Percentiles rank a stretch among this genome's conserved stretches.
Evolutionary conservation across 495 filamentous ascomycete species (phyloP).

Genomic region (Jackrogersella minutella): DNA sequence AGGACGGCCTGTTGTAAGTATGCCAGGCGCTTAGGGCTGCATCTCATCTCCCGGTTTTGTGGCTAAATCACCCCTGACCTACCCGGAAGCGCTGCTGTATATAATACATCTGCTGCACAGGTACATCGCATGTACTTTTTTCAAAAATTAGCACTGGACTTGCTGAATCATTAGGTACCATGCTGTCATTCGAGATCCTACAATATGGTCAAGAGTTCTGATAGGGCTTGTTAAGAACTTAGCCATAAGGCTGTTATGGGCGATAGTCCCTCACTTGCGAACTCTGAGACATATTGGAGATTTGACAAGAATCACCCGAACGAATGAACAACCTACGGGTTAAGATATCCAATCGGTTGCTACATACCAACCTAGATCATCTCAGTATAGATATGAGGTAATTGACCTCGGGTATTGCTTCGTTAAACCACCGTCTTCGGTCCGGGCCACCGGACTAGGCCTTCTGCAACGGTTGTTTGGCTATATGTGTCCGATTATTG

Average conservation of each 20-base stretch:
- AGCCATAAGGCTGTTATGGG: not conserved
- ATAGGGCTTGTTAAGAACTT: not conserved
- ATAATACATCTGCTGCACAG: not conserved
- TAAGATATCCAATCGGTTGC: not conserved
- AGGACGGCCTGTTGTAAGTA: not conserved
- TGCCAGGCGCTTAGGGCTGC: not conserved
- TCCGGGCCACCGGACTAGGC: constrained; percentile 24
- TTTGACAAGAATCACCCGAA: too few relatives aligned
- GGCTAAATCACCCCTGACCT: constrained; percentile 19
- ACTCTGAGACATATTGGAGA: not conserved
- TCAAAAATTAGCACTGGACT: too few relatives aligned
- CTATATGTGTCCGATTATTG: constrained; percentile 20
- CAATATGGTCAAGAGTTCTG: not conserved
- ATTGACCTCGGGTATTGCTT: constrained; percentile 33
- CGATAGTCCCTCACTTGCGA: not conserved
- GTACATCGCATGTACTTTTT: not conserved
- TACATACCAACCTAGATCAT: not conserved
- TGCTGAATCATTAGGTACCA: not conserved
- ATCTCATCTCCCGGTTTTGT: constrained; percentile 19
- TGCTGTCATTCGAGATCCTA: not conserved
- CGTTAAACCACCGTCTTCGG: constrained; percentile 1
- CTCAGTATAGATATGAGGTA: not conserved
- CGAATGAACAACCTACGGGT: too few relatives aligned
- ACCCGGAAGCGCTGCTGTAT: not conserved
- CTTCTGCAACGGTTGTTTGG: not conserved